A percentile compares a stretch with the other conserved stretches of the same genome.
Evolutionary conservation across 163 green algal genomes (phyloP).

Genomic region (Chlamydomonas reinhardtii): DNA sequence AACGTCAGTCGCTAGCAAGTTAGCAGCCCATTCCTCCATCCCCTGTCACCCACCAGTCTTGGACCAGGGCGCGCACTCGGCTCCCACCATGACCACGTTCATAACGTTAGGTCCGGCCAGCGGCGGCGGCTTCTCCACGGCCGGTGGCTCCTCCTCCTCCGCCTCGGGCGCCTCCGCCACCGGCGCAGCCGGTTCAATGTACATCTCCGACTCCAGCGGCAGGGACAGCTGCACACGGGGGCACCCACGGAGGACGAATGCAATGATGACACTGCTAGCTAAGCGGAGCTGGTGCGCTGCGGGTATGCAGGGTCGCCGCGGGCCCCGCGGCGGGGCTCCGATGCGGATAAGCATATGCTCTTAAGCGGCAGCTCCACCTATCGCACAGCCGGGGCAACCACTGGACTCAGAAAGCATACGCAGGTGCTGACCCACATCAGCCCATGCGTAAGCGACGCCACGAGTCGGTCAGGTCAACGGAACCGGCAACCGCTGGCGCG

Average conservation of each 20-base stretch:
- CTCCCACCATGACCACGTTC: conserved; percentile 95
- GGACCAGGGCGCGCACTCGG: conserved; percentile 96
- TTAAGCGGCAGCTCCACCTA: no score
- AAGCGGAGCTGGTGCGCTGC: not conserved
- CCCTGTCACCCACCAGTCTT: conserved; percentile 92
- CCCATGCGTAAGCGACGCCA: no score
- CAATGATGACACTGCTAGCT: no score
- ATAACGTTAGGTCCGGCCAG: conserved; percentile 82
- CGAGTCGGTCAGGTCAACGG: no score
- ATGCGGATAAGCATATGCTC: no score
- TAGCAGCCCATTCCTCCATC: no score
- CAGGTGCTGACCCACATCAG: no score
- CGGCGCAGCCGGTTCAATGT: conserved; percentile 49
- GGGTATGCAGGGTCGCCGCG: not conserved
- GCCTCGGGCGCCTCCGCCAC: conserved; percentile 10
- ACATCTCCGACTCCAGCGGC: conserved; percentile 25
- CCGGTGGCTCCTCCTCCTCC: conserved; percentile 2
- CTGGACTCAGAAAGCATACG: no score
- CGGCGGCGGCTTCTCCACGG: conserved; percentile 50
- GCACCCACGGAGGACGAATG: not conserved
- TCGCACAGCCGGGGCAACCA: no score
- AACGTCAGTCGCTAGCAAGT: no score
- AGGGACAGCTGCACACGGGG: not conserved
- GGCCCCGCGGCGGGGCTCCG: no score
- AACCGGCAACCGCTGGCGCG: no score